Evolutionary conservation across 2,329 filamentous ascomycete species (phyloP), one percentile per base, ranked within the genome.

Genomic region (Eutypa lata): DNA sequence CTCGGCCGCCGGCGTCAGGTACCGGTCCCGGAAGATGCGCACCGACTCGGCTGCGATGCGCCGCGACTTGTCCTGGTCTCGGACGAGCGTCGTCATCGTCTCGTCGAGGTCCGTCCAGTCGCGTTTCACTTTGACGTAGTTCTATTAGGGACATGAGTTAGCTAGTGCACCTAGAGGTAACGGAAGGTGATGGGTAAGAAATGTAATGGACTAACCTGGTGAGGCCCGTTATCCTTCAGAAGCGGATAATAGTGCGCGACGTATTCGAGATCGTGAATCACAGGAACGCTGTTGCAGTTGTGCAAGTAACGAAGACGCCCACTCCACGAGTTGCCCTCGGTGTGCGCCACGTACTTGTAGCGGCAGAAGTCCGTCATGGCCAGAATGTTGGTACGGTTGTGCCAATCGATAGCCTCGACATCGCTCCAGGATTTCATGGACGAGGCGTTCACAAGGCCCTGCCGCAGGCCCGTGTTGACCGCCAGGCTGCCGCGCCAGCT

Each of bases 1-100:
- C 63, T 81, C 77, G 2, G 79, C 78, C 5, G 78, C 77, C 2
- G 77, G 77, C 0, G 78, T 81, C 19, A 82, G 66, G 59, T 82
- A 82, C 7, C 75, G 67, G 57, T 82, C 77, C 2, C 78, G 71
- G 58, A 81, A 81, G 16, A 71, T 74, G 42, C 61, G 61, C 6
- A 76, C 71, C 3, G 69, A 71, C 57, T 81, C 80, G 31, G 72
- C 66, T 10, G 79, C 79, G 51, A 83, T 79, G 28, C 63, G 66
- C 58, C 76, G 69, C n/a, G 78, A 77, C 10, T 69, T 63, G 11
- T 68, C 59, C 0, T 73, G 73, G 53, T 80, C 66, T 48, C 71
- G 67, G 40, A 76, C 64, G 2, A 80, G 67, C 52, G 70, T 72
- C 26, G 74, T 58, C 48, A 75, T 66, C 53, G 68, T 69, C 7